Evolutionary conservation across 352 stramenopile species (phyloP).

Genomic region (Globisporangium camurandrum): DNA sequence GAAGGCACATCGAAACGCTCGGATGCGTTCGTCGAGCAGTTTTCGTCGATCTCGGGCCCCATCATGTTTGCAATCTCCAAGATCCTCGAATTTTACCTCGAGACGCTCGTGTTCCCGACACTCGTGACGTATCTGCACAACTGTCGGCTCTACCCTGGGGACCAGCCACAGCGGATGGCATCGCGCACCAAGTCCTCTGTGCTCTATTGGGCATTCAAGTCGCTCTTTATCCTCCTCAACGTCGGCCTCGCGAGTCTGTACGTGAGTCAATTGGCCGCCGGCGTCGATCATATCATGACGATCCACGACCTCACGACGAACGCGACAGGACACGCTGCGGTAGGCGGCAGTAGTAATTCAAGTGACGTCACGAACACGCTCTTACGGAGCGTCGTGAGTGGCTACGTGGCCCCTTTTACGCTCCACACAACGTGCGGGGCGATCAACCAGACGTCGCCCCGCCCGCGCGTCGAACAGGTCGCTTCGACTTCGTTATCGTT

Average conservation of each 20-base stretch:
- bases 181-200: slow-evolving; percentile 13
- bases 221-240: slow-evolving; percentile 18
- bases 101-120: slow-evolving; percentile 19
- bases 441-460: neutral
- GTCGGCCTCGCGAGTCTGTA: slow-evolving; percentile 18
- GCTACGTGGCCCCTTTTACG: slow-evolving; percentile 13
- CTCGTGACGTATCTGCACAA: slow-evolving; percentile 17
- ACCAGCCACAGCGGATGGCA: slow-evolving; percentile 17
- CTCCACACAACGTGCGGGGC: slow-evolving; percentile 7
- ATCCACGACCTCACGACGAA: slow-evolving; percentile 1
- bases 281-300: slow-evolving; percentile 8
- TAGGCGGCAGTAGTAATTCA: neutral
- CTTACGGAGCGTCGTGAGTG: slow-evolving; percentile 13
- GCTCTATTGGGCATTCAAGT: slow-evolving; percentile 14
- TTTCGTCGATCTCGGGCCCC: slow-evolving; percentile 12
- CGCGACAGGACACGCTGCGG: neutral
- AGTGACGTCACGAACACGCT: slow-evolving; percentile 6
- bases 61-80: slow-evolving; percentile 15
- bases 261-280: slow-evolving; percentile 10
- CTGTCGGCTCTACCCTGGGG: slow-evolving; percentile 18
- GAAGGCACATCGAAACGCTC: slow-evolving; percentile 10
- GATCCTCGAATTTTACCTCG: slow-evolving; percentile 15
- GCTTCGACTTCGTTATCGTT: slow-evolving; percentile 11
- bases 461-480: slow-evolving; percentile 9
- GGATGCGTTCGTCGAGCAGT: slow-evolving; percentile 9